Evolutionary conservation across 768 basidiomycete genomes (phyloP).

Genomic region (Calocera viscosa): DNA sequence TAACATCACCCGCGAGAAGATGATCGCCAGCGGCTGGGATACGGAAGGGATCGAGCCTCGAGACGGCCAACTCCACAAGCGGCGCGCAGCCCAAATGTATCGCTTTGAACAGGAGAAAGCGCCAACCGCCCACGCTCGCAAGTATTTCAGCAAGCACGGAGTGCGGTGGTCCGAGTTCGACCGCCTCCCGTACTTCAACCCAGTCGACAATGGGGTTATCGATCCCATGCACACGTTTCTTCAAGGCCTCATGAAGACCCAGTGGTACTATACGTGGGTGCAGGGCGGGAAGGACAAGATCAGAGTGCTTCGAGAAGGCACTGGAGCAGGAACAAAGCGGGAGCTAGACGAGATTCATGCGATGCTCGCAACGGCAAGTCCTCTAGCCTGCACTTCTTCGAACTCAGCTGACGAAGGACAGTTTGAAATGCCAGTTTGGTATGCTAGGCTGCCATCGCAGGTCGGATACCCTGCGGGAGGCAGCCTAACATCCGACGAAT

Average conservation of each 20-base stretch:
- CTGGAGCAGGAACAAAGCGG: not conserved
- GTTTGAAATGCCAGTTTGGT: not conserved
- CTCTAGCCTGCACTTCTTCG: not conserved
- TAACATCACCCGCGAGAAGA: too few relatives aligned
- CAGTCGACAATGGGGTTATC: not conserved
- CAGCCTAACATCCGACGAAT: not conserved
- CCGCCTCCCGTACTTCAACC: constrained; percentile 9
- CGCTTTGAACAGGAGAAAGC: too few relatives aligned
- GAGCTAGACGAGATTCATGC: not conserved
- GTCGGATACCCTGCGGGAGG: not conserved
- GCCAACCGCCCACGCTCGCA: too few relatives aligned
- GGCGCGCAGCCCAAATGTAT: too few relatives aligned
- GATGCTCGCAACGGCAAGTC: not conserved
- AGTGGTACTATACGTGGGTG: not conserved
- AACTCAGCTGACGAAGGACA: not conserved
- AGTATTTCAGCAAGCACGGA: not conserved
- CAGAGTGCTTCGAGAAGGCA: not conserved
- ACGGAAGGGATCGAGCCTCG: too few relatives aligned
- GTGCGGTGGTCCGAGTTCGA: not conserved
- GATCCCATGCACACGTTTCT: constrained; percentile 13
- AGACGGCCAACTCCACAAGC: too few relatives aligned
- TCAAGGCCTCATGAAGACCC: not conserved
- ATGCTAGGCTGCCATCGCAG: not conserved
- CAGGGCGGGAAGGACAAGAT: not conserved
- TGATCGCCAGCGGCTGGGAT: too few relatives aligned